A percentile compares a stretch with the other conserved stretches of the same genome.
Evolutionary conservation across 2,329 filamentous ascomycete genomes (phyloP).

Genomic region (Aspergillus tamarii): DNA sequence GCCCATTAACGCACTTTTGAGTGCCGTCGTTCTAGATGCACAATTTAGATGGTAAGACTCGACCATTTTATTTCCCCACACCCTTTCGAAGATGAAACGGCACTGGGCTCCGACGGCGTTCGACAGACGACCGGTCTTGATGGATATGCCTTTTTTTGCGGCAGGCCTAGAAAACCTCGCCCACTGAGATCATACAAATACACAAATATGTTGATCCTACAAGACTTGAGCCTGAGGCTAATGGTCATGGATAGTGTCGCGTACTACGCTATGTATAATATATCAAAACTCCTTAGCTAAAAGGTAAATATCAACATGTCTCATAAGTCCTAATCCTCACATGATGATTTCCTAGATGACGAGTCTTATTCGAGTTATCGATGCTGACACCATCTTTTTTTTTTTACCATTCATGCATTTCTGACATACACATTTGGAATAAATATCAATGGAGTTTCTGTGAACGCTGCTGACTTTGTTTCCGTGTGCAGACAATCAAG

Average conservation of each 20-base stretch:
- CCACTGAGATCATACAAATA: slow-evolving; percentile 69
- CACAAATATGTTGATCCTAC: slow-evolving; percentile 24
- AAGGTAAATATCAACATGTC: slow-evolving; percentile 21
- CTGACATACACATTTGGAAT: slow-evolving; percentile 41
- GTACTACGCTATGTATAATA: not conserved
- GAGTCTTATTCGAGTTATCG: slow-evolving; percentile 67
- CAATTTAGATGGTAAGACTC: slow-evolving; percentile 11
- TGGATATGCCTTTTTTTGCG: slow-evolving; percentile 82
- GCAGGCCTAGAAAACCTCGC: slow-evolving; percentile 99
- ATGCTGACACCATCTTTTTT: slow-evolving; percentile 61
- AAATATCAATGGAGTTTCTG: slow-evolving; percentile 5
- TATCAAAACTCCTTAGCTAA: no score
- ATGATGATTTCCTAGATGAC: slow-evolving; percentile 64
- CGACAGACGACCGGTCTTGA: slow-evolving; percentile 65
- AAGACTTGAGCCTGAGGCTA: slow-evolving; percentile 30
- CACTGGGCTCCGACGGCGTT: slow-evolving; percentile 91
- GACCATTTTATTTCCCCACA: slow-evolving; percentile 2
- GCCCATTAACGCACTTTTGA: not conserved
- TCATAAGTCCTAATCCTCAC: slow-evolving; percentile 21
- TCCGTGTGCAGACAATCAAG: slow-evolving; percentile 6
- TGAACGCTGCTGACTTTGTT: slow-evolving; percentile 22
- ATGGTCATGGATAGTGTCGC: slow-evolving; percentile 15
- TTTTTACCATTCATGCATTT: slow-evolving; percentile 64
- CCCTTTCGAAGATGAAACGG: slow-evolving; percentile 56
- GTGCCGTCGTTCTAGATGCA: not conserved